Base-by-base conservation (phyloP, 2,329 filamentous ascomycete species). In the Fusarium temperatum region DNA sequence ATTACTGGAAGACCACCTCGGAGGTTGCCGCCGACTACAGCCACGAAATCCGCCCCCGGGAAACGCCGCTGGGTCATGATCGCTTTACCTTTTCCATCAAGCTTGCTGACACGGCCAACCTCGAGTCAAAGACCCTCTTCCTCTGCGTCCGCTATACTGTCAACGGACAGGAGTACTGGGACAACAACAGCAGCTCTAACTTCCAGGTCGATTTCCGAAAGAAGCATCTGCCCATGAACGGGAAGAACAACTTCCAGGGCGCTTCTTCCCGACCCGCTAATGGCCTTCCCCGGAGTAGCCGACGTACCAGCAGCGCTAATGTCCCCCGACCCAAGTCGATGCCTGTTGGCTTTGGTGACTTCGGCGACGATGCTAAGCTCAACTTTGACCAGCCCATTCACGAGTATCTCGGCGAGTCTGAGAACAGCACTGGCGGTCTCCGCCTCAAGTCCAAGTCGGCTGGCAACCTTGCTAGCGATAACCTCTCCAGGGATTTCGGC, bases 1-100 rank as follows among this genome's bases (percentile, higher is more conserved):
- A 99, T 82, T 96, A 97, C 84, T 99, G 96, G 96, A 98, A 97
- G 87, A 99, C 96, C 0, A 97, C 95, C 0, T 99, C 96, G 2
- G 96, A 99, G 81, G 93, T 98, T 4, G 88, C 89, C 42, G 96
- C 94, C n/a, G 95, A 98, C 78, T 99, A 90, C 84, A 92, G 91
- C 81, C 90, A 93, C 70, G 93, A 96, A 83, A 89, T 96, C 51
- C 90, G 91, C 48, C 90, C 90, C 35, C 89, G 89, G 75, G 89
- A 92, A 47, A 85, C 85, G 8, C 85, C 89, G 28, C 87, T 92
- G 76, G 91, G 92, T 54, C 92, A 92, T 77, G 96, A 99, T 81
- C 90, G 94, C 44, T 99, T 99, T 85, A 94, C 92, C 80, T 99
- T 99, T 84, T 94, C 91, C 82, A 97, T 99, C 86, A 96, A 95